Percentiles rank a stretch among this genome's conserved stretches.
Conservation (phyloP, 306 rosid genomes). For the Rosa multiflora region DNA sequence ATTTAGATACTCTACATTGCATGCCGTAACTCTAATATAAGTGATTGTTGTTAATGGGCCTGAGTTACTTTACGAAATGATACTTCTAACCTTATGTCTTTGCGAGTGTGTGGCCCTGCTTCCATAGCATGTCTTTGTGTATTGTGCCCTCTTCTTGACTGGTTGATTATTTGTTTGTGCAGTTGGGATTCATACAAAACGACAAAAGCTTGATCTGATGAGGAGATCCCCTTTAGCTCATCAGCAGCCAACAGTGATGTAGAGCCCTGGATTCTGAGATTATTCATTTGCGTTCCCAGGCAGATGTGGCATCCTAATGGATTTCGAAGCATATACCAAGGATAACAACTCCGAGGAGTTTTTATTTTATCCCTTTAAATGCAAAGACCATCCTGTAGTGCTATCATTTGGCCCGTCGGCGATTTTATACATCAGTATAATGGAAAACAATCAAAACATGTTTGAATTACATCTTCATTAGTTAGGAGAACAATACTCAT, state of each 20-base stretch:
- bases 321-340: slow-evolving; percentile 23
- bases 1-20: background rate
- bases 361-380: slow-evolving; percentile 50
- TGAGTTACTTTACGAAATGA: background rate
- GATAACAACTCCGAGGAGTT: slow-evolving; percentile 41
- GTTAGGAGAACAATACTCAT: slow-evolving; percentile 7
- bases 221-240: slow-evolving; percentile 44
- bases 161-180: slow-evolving; percentile 17
- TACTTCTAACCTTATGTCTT: background rate
- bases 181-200: slow-evolving; percentile 50
- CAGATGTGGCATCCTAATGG: slow-evolving; percentile 32
- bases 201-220: slow-evolving; percentile 44
- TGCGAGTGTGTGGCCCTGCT: background rate
- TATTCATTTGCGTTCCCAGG: slow-evolving; percentile 23
- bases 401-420: slow-evolving; percentile 74
- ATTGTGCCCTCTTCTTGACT: background rate
- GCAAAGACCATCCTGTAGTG: slow-evolving; percentile 72
- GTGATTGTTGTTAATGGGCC: background rate
- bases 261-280: slow-evolving; percentile 50
- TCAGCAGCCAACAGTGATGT: slow-evolving; percentile 37
- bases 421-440: slow-evolving; percentile 52
- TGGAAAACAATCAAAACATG: slow-evolving; percentile 41
- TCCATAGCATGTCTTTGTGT: background rate
- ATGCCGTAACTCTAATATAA: background rate
- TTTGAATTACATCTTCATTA: slow-evolving; percentile 27